These are phyloP conservation scores for Talinum fruticosum DNA, from an alignment of 148 eudicot species.

Conservation along the genomic window DNA sequence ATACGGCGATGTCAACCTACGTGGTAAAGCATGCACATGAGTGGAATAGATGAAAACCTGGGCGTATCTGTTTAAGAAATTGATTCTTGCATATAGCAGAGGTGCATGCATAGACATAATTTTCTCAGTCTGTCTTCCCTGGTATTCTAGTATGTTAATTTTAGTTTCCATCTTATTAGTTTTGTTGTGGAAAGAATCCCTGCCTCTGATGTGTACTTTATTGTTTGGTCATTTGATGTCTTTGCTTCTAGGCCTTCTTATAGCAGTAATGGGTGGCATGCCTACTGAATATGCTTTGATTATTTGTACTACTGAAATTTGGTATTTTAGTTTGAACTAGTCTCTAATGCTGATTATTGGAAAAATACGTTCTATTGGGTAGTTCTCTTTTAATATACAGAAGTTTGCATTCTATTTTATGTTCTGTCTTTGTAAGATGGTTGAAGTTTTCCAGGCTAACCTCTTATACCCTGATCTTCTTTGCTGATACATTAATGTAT, in stretches of 20 bases:
- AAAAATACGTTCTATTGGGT: background rate
- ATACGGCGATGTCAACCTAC: too few species aligned
- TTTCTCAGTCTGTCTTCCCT: background rate
- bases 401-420: background rate
- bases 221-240: background rate
- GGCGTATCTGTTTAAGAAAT: background rate
- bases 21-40: background rate
- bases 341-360: constrained; percentile 4
- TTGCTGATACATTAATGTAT: constrained; percentile 3
- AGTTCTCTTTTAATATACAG: background rate
- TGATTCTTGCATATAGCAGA: background rate
- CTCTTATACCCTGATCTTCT: background rate
- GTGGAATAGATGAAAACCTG: background rate
- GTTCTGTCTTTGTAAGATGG: background rate
- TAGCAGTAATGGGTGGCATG: background rate
- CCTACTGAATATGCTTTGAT: constrained; percentile 4
- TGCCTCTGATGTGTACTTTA: background rate
- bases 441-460: background rate
- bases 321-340: constrained; percentile 5
- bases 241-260: background rate
- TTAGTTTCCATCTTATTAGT: background rate
- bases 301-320: background rate
- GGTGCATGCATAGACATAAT: background rate
- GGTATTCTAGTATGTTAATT: background rate
- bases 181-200: background rate